phyloP scores from a whole-genome alignment of 225 moss, liverwort and hornwort species.

The Straminergon stramineum region DNA sequence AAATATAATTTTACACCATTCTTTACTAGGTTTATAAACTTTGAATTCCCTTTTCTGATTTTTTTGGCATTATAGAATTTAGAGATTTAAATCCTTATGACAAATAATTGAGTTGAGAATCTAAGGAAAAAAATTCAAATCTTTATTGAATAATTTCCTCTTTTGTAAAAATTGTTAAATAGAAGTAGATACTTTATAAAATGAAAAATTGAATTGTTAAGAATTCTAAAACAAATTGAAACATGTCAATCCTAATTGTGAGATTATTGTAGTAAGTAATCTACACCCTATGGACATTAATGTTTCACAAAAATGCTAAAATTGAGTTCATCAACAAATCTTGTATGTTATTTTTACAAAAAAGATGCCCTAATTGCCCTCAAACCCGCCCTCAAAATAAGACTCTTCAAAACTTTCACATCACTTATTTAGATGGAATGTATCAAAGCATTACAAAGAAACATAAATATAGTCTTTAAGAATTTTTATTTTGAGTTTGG shows the following conservation, averaged over 20 bases:
- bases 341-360: accelerated
- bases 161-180: neutral
- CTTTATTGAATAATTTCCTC: neutral
- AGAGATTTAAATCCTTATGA: neutral
- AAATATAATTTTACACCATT: neutral
- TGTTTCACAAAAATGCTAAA: neutral
- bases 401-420: neutral
- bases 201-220: neutral
- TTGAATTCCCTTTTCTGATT: neutral
- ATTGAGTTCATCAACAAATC: neutral
- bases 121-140: accelerated
- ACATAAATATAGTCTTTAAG: neutral
- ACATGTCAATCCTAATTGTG: neutral
- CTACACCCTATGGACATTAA: neutral
- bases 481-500: neutral
- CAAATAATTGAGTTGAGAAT: accelerated
- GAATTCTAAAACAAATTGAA: neutral
- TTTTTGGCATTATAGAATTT: neutral
- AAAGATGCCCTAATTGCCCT: neutral
- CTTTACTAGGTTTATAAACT: neutral
- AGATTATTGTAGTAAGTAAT: neutral
- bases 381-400: neutral
- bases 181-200: neutral
- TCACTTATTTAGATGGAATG: accelerated
- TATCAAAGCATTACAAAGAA: neutral